phyloP scores from a whole-genome alignment of 2,329 filamentous ascomycete species.

The Thelonectria blattea region DNA sequence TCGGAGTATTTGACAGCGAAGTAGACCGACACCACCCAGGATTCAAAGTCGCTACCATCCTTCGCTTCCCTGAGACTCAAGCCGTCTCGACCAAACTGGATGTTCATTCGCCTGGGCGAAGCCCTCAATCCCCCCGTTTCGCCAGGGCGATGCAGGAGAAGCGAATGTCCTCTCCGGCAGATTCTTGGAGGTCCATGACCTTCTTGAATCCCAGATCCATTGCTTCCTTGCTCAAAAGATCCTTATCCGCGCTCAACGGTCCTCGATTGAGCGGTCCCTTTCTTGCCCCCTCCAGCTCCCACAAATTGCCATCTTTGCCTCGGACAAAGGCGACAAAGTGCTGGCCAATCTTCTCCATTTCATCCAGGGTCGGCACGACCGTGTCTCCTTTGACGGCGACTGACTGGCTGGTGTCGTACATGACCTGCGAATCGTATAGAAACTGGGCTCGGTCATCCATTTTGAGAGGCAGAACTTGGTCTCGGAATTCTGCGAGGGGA shows the following conservation, averaged over 20 bases:
- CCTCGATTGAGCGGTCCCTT: slow-evolving; percentile 23
- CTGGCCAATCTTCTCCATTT: background rate
- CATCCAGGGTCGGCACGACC: background rate
- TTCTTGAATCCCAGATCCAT: slow-evolving; percentile 17
- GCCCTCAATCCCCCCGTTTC: background rate
- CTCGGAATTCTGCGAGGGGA: slow-evolving; percentile 60
- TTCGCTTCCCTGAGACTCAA: no score
- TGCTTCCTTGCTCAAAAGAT: slow-evolving; percentile 18
- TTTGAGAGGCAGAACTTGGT: slow-evolving; percentile 61
- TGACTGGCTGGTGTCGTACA: slow-evolving; percentile 10
- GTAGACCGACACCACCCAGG: background rate
- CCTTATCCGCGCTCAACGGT: slow-evolving; percentile 12
- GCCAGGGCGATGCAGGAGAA: slow-evolving; percentile 24
- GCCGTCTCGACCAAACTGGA: background rate
- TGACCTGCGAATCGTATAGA: background rate
- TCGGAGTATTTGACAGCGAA: background rate
- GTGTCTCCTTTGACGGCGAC: slow-evolving; percentile 13
- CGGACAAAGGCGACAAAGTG: slow-evolving; percentile 26
- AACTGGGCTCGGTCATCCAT: slow-evolving; percentile 6
- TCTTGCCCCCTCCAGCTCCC: slow-evolving; percentile 24
- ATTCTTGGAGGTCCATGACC: slow-evolving; percentile 13
- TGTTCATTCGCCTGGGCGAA: background rate
- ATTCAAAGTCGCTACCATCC: no score
- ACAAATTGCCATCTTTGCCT: slow-evolving; percentile 19
- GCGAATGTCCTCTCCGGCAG: slow-evolving; percentile 7